A percentile compares a stretch with the other conserved stretches of the same genome.
Evolutionary conservation across 2,329 filamentous ascomycete species (phyloP).

Genomic region (Colletotrichum trifolii): DNA sequence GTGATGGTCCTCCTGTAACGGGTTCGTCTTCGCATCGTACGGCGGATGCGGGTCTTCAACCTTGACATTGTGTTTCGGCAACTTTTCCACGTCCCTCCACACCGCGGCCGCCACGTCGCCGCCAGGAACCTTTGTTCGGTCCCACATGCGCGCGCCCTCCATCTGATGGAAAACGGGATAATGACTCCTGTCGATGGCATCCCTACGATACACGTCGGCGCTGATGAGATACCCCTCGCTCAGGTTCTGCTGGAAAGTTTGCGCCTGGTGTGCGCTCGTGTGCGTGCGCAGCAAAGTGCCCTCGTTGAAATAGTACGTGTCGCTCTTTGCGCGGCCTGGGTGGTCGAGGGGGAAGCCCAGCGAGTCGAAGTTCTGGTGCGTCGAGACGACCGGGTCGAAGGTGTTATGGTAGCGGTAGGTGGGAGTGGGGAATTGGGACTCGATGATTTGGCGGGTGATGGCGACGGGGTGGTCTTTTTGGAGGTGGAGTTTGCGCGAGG

Average conservation of each 20-base stretch:
- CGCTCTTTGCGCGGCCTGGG: slow-evolving; percentile 84
- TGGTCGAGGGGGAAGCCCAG: slow-evolving; percentile 90
- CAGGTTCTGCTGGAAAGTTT: slow-evolving; percentile 78
- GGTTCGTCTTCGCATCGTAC: slow-evolving; percentile 82
- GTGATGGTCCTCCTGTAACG: slow-evolving; percentile 80
- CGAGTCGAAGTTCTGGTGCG: slow-evolving; percentile 94
- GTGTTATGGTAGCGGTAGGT: slow-evolving; percentile 82
- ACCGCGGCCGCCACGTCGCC: slow-evolving; percentile 74
- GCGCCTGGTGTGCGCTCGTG: slow-evolving; percentile 91
- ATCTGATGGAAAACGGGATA: slow-evolving; percentile 99
- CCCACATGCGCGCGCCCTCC: slow-evolving; percentile 94
- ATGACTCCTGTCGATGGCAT: slow-evolving; percentile 94
- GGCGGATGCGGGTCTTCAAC: slow-evolving; percentile 88
- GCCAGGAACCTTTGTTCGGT: slow-evolving; percentile 69
- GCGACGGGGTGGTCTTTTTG: slow-evolving; percentile 88
- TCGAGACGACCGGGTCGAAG: slow-evolving; percentile 85
- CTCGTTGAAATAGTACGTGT: slow-evolving; percentile 95
- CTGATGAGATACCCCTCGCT: slow-evolving; percentile 88
- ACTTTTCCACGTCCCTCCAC: slow-evolving; percentile 73
- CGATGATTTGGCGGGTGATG: slow-evolving; percentile 92
- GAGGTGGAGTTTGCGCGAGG: slow-evolving; percentile 87
- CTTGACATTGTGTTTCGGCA: slow-evolving; percentile 79
- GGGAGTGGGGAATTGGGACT: slow-evolving; percentile 82
- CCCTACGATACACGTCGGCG: slow-evolving; percentile 93
- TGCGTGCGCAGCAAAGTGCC: slow-evolving; percentile 89